Evolutionary conservation across 176 grass and related monocot species (phyloP).

Genomic region (barley (Hordeum vulgare)): DNA sequence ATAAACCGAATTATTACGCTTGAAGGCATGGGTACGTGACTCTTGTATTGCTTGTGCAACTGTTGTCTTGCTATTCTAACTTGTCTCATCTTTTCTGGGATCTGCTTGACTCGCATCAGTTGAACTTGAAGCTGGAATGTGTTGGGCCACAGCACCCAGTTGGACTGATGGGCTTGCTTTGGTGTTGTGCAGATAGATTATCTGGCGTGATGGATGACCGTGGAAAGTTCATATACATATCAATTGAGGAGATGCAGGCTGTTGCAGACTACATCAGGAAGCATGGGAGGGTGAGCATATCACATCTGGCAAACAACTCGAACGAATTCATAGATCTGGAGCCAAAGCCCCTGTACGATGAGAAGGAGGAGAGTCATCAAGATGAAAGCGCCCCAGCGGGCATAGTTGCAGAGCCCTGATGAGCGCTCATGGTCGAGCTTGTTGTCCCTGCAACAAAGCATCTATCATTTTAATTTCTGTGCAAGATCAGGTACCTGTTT

Average conservation of each 20-base stretch:
- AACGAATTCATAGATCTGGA: constrained; percentile 89
- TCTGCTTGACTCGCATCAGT: background rate
- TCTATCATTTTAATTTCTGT: background rate
- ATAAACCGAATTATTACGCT: constrained; percentile 79
- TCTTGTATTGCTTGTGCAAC: background rate
- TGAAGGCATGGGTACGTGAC: constrained; percentile 71
- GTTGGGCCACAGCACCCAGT: background rate
- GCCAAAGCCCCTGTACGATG: constrained; percentile 45
- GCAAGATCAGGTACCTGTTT: background rate
- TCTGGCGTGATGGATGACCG: constrained; percentile 99
- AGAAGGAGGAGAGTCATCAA: constrained; percentile 13
- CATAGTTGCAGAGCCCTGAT: background rate
- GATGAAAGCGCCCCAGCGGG: constrained; percentile 15
- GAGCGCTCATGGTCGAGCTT: background rate
- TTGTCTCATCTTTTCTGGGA: background rate
- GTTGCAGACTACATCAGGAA: constrained; percentile 88
- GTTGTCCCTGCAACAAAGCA: background rate
- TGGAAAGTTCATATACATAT: constrained; percentile 94
- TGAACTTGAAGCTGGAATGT: background rate
- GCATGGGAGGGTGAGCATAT: constrained; percentile 86
- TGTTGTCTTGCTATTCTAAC: background rate
- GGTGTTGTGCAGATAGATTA: constrained; percentile 50
- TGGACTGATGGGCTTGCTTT: background rate
- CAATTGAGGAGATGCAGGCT: constrained; percentile 83
- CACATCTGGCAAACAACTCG: constrained; percentile 75